phyloP scores from a whole-genome alignment of 169 alveolate species.

The Plasmodium cynomolgi region DNA sequence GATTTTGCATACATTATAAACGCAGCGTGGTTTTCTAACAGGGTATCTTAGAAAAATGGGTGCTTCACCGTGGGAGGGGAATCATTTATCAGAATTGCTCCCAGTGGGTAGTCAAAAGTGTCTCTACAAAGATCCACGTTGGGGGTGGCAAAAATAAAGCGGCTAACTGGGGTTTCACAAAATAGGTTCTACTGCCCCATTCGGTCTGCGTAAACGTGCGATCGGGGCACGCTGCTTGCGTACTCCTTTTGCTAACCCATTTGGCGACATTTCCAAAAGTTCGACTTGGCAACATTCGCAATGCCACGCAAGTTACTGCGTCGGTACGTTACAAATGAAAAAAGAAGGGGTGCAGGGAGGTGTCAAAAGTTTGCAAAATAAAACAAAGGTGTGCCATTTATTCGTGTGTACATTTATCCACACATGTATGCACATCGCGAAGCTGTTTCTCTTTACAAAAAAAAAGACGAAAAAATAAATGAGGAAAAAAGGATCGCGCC shows the following conservation, averaged over 20 bases:
- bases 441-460: neutral
- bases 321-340: neutral
- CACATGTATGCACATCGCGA: neutral
- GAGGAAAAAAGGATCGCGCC: neutral
- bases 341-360: neutral
- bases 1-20: neutral
- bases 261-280: neutral
- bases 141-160: neutral
- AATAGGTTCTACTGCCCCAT: neutral
- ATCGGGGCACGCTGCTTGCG: neutral
- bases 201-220: neutral
- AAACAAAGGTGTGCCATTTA: neutral
- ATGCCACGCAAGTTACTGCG: neutral
- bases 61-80: neutral
- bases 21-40: neutral
- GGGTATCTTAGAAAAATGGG: no score
- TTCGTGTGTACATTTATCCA: neutral
- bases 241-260: neutral
- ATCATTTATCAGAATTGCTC: neutral
- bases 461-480: neutral
- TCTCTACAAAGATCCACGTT: neutral
- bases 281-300: neutral
- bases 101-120: neutral
- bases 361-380: neutral
- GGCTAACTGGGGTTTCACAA: neutral